Evolutionary conservation across 805 yeast genomes (phyloP).

Genomic region (Candida pini): DNA sequence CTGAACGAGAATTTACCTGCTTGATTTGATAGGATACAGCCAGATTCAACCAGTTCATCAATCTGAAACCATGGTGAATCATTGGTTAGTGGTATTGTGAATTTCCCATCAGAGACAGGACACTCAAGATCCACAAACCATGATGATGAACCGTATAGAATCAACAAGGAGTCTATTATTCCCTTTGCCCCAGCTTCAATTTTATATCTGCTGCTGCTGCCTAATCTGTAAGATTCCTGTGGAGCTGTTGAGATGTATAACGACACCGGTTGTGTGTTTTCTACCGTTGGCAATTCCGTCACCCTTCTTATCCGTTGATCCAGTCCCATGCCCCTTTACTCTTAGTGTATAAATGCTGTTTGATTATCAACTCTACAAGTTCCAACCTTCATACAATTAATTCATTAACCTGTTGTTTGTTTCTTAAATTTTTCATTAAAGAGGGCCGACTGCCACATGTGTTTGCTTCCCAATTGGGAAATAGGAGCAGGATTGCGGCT

Average conservation of each 20-base stretch:
- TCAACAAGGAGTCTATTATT: slow-evolving; percentile 10
- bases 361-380: no score
- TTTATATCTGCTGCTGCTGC: not conserved
- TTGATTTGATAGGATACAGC: no score
- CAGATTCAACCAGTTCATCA: no score
- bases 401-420: no score
- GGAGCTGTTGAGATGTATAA: slow-evolving; percentile 22
- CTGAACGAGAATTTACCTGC: no score
- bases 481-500: no score
- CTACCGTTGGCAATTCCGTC: slow-evolving; percentile 24
- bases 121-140: slow-evolving; percentile 12
- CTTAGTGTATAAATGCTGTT: no score
- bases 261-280: slow-evolving; percentile 23
- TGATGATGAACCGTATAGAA: slow-evolving; percentile 14
- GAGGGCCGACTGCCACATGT: no score
- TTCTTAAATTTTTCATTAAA: no score
- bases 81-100: slow-evolving; percentile 10
- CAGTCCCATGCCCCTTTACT: not conserved
- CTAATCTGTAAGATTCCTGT: slow-evolving; percentile 7
- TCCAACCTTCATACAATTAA: no score
- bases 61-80: not conserved
- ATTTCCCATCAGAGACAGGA: no score
- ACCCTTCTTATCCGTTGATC: slow-evolving; percentile 9
- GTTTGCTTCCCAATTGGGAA: no score
- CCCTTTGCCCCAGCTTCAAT: not conserved